Base-by-base conservation (phyloP, 768 basidiomycete species). In the Hemileccinum rubropunctum region DNA sequence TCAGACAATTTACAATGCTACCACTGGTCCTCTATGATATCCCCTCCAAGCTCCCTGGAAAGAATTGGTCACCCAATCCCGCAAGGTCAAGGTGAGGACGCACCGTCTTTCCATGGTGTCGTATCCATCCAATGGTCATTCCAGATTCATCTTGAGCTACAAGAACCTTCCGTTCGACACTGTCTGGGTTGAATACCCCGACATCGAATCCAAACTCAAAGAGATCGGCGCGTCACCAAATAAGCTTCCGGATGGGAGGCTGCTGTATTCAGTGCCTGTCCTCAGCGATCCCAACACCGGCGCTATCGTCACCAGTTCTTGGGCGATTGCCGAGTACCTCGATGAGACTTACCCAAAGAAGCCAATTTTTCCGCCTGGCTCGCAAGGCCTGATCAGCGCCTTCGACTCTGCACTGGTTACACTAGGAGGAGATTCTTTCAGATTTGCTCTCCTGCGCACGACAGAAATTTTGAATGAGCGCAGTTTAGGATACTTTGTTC, bases 401-500 rank as follows among this genome's bases (percentile, higher is more conserved):
- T 53, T 69, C n/a, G 40, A 60, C 1, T 27, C 52, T 0, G 54
- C 60, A 1, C 1, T 48, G 34, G 2, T 5, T 0, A 48, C n/a
- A 4, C 17, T 59, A 14, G 5, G 0, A 6, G 37, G 34, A 18
- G 36, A 20, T 13, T 45, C 58, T 0, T 28, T 63, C 6, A 49
- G 59, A 32, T 34, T 54, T 12, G 41, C 57, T 44, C 5, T 64
- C 42, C 27, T 69, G 18, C 65, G 66, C n/a, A 20, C 54, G 1
- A 54, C 58, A 13, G 41, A 59, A 13, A 52, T 66, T 34, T 52
- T 80, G 48, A 69, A 64, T 26, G 61, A 67, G 4, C 54, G 49
- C 33, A 76, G 75, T 48, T 50, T 52, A 34, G 66, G 59, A 26
- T 73, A 71, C 58, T 81, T 76, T 53, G 56, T 70, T 17, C 41